Percentiles rank a stretch among this genome's conserved stretches.
phyloP scores from a whole-genome alignment of 140 eudicot genomes.

The Anethum foeniculum region DNA sequence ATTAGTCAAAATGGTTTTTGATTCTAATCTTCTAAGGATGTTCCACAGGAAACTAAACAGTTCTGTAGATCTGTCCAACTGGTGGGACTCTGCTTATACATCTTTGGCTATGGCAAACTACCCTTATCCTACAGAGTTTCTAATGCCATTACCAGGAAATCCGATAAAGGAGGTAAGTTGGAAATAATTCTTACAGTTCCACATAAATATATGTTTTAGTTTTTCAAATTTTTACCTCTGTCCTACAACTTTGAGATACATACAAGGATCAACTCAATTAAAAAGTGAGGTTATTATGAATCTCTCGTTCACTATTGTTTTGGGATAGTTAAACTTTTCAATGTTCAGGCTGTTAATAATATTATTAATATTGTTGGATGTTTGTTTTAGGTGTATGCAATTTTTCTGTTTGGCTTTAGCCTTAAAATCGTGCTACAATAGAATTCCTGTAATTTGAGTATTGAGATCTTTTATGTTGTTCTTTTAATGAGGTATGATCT shows the following conservation, averaged over 20 bases:
- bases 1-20: background rate
- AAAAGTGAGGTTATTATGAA: background rate
- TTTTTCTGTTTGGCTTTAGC: background rate
- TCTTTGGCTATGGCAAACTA: constrained; percentile 85
- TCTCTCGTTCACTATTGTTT: background rate
- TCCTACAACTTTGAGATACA: background rate
- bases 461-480: background rate
- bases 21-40: constrained; percentile 5
- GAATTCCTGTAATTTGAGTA: background rate
- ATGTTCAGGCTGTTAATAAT: background rate
- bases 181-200: background rate
- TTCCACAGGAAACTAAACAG: constrained; percentile 58
- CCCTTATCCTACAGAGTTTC: constrained; percentile 69
- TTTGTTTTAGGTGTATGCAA: background rate
- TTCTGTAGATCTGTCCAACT: constrained; percentile 42
- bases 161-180: constrained; percentile 79
- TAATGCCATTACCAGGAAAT: constrained; percentile 86
- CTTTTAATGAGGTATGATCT: background rate
- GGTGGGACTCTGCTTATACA: constrained; percentile 82
- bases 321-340: background rate
- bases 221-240: background rate
- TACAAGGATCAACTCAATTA: background rate
- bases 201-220: background rate
- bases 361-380: background rate
- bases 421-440: background rate